phyloP scores from a whole-genome alignment of 306 rosid genomes.

The Cucumis melo region DNA sequence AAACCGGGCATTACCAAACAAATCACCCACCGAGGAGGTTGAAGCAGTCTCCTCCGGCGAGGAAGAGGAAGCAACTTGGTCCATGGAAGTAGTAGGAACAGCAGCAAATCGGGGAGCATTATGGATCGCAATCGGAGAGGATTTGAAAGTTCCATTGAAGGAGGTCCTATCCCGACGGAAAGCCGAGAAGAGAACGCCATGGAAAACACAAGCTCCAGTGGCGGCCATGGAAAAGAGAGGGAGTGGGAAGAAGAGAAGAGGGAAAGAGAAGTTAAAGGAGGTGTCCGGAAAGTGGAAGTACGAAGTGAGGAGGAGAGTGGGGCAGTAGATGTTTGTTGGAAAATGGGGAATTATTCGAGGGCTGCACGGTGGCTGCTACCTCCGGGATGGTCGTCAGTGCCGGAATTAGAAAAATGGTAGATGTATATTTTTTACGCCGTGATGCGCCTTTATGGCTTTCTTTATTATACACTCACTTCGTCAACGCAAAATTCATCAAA shows the following conservation, averaged over 20 bases:
- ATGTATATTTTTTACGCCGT: not conserved
- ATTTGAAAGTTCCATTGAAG: not conserved
- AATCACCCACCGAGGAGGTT: not conserved
- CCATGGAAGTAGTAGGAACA: constrained; percentile 13
- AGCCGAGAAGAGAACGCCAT: not conserved
- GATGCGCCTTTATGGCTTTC: not conserved
- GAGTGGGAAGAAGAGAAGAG: not conserved
- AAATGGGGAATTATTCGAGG: not conserved
- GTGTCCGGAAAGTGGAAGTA: not conserved
- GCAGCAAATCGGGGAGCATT: constrained; percentile 18
- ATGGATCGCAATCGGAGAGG: not conserved
- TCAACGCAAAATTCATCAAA: not conserved
- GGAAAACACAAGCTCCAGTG: constrained; percentile 17
- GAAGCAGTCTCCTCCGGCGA: not conserved
- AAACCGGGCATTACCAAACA: not conserved
- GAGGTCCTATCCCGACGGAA: constrained; percentile 8
- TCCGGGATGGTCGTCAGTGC: not conserved
- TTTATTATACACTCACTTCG: not conserved
- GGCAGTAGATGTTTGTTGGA: not conserved
- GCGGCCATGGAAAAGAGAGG: constrained; percentile 21
- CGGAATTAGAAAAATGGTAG: not conserved
- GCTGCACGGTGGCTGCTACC: not conserved
- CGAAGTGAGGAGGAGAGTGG: not conserved
- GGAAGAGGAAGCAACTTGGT: constrained; percentile 5
- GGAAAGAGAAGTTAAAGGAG: not conserved